A percentile compares a stretch with the other conserved stretches of the same genome.
Conservation (phyloP, 371 early-diverging fungal genomes). For the Dinochytrium kinnereticum region DNA sequence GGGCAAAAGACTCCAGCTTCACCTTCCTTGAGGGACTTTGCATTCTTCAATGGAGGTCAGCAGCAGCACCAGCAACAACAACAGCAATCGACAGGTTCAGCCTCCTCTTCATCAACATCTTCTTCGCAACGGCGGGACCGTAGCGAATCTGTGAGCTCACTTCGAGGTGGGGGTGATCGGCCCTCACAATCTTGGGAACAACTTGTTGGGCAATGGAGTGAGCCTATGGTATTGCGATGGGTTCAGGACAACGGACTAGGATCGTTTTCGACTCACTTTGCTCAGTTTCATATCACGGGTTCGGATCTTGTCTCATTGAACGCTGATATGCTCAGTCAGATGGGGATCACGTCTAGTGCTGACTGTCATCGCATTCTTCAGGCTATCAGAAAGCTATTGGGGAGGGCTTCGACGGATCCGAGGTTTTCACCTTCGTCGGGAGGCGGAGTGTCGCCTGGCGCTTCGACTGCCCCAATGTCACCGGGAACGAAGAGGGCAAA, state of each 20-base stretch:
- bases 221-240: neutral
- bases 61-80: too few relatives aligned
- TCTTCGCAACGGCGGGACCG: neutral
- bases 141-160: neutral
- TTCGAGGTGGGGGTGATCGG: neutral
- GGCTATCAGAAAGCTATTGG: neutral
- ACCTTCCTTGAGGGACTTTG: too few relatives aligned
- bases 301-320: neutral
- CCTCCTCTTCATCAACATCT: too few relatives aligned
- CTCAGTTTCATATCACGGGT: neutral
- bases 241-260: neutral
- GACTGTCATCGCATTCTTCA: neutral
- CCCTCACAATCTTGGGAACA: neutral
- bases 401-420: neutral
- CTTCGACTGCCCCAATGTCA: neutral
- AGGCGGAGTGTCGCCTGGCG: neutral
- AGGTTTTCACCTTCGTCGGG: too few relatives aligned
- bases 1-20: too few relatives aligned
- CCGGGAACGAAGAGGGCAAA: neutral
- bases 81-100: too few relatives aligned
- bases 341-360: neutral
- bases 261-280: neutral
- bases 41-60: too few relatives aligned
- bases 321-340: neutral
- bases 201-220: conserved; percentile 6